Evolutionary conservation across 2,329 filamentous ascomycete genomes (phyloP).

Genomic region (Claviceps capensis): DNA sequence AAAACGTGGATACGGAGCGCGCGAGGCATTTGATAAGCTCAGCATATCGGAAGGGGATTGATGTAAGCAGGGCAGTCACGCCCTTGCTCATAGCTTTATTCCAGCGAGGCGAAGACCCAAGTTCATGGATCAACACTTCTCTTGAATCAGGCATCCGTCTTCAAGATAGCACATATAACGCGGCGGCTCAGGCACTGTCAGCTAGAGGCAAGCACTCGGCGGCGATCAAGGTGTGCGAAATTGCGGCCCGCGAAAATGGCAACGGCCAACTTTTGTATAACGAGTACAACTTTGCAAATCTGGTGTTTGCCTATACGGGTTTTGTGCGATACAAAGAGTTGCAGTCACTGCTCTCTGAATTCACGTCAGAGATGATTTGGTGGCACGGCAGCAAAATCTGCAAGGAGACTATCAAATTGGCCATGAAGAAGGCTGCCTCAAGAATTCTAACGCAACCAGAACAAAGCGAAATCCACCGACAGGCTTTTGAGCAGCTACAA

Average conservation of each 20-base stretch:
- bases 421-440: constrained; percentile 20
- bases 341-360: constrained; percentile 16
- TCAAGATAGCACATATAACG: constrained; percentile 23
- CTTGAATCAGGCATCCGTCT: constrained; percentile 16
- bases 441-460: constrained; percentile 10
- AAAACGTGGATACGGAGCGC: constrained; percentile 14
- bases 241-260: constrained; percentile 24
- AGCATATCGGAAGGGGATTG: constrained; percentile 25
- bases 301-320: constrained; percentile 21
- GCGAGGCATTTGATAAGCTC: constrained; percentile 26
- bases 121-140: constrained; percentile 15
- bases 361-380: constrained; percentile 18
- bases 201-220: constrained; percentile 16
- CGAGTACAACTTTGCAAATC: constrained; percentile 23
- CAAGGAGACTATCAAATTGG: constrained; percentile 24
- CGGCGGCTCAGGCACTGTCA: constrained; percentile 19
- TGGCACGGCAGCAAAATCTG: constrained; percentile 24
- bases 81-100: constrained; percentile 26
- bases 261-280: constrained; percentile 22
- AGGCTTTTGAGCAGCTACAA: constrained; percentile 13
- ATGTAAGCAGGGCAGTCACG: constrained; percentile 27
- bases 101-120: constrained; percentile 16
- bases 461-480: constrained; percentile 10
- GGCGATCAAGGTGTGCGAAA: constrained; percentile 19
- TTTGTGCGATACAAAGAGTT: constrained; percentile 19